These are phyloP conservation scores for Escovopsis sp. DNA, from an alignment of 2,329 filamentous ascomycete genomes.

Conservation along the genomic window DNA sequence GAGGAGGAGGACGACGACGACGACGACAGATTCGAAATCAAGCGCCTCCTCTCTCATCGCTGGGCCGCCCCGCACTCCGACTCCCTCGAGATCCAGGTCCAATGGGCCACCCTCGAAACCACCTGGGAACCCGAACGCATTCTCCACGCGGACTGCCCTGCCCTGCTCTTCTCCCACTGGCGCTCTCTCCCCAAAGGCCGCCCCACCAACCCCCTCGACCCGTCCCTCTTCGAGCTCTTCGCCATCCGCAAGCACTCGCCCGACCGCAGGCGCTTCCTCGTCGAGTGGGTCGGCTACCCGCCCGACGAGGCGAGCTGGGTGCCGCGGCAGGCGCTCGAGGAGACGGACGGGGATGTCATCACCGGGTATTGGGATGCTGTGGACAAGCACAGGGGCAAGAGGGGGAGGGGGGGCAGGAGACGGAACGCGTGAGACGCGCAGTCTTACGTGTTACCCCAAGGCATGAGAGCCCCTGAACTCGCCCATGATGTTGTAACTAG, in stretches of 20 bases:
- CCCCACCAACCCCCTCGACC: conserved; percentile 15
- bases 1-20: neutral
- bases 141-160: conserved; percentile 18
- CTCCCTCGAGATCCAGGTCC: conserved; percentile 15
- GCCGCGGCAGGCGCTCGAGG: conserved; percentile 10
- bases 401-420: neutral
- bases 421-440: neutral
- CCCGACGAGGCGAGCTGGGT: conserved; percentile 17
- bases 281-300: conserved; percentile 22
- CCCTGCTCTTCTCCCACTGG: conserved; percentile 19
- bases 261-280: conserved; percentile 13
- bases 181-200: conserved; percentile 13
- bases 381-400: neutral
- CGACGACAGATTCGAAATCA: conserved; percentile 8
- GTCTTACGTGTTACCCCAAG: too few species aligned
- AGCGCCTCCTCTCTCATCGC: conserved; percentile 13
- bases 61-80: conserved; percentile 10
- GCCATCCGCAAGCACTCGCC: conserved; percentile 17
- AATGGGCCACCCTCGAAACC: conserved; percentile 15
- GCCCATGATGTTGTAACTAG: too few species aligned
- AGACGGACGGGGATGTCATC: conserved; percentile 13
- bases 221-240: conserved; percentile 17
- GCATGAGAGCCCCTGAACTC: too few species aligned
- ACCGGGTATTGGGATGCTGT: conserved; percentile 13
- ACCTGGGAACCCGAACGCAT: conserved; percentile 21